Evolutionary conservation across 176 grass and related monocot genomes (phyloP).

Genomic region (Cymbopogon citratus): DNA sequence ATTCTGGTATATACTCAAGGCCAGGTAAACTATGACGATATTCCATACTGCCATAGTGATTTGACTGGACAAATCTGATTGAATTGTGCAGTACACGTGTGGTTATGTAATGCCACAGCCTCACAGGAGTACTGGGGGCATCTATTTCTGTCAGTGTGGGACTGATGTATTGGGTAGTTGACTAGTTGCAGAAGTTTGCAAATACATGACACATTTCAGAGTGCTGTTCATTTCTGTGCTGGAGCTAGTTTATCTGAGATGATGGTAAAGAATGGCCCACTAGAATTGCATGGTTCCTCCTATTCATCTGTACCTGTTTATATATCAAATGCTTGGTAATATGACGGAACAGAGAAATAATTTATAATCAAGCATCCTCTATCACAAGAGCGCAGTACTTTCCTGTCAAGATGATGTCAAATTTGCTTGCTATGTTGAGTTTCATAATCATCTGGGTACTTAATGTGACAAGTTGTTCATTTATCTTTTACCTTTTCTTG

Average conservation of each 20-base stretch:
- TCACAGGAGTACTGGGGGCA: neutral
- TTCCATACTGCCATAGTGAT: neutral
- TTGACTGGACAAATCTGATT: neutral
- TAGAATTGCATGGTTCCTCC: neutral
- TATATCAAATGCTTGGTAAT: neutral
- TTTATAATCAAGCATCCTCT: neutral
- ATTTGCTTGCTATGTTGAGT: neutral
- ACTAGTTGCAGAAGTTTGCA: neutral
- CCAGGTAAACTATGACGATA: neutral
- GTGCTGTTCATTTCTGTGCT: neutral
- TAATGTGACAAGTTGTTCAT: constrained; percentile 9
- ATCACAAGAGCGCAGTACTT: neutral
- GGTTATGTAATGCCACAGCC: neutral
- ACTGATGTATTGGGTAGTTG: neutral
- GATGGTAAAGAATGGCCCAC: neutral
- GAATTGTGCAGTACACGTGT: neutral
- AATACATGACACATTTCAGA: neutral
- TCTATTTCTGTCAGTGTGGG: neutral
- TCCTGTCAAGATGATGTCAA: neutral
- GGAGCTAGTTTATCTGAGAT: neutral
- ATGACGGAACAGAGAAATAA: neutral
- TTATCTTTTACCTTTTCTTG: neutral
- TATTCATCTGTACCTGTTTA: neutral
- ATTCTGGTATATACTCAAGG: neutral
- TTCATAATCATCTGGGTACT: neutral